A percentile compares a stretch with the other conserved stretches of the same genome.
Evolutionary conservation across 2,329 filamentous ascomycete species (phyloP).

Genomic region (Aspergillus phoenicis): DNA sequence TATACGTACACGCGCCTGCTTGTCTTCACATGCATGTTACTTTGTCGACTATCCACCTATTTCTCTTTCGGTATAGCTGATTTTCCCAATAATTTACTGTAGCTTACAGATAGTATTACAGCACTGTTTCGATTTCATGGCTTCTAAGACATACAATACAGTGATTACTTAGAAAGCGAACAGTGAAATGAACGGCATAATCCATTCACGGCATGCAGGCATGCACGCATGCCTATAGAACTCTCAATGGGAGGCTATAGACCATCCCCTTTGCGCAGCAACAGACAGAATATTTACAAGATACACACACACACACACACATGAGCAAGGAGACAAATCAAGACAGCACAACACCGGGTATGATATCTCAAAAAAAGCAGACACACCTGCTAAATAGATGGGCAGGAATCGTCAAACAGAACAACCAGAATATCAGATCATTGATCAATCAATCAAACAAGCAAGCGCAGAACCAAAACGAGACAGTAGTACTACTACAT

Average conservation of each 20-base stretch:
- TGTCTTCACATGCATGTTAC: not conserved
- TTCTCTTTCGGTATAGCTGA: too few species aligned
- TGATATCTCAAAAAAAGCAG: conserved; percentile 4
- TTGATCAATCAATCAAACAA: not conserved
- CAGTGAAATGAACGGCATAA: not conserved
- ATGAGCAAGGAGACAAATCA: not conserved
- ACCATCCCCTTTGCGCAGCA: not conserved
- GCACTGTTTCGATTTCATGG: not conserved
- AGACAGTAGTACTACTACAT: not conserved
- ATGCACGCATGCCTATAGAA: conserved; percentile 3
- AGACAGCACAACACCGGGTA: conserved; percentile 3
- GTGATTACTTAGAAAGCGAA: not conserved
- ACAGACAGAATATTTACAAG: conserved; percentile 2
- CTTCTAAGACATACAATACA: not conserved
- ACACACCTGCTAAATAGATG: conserved; percentile 1
- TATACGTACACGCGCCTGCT: not conserved
- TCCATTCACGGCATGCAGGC: conserved; percentile 1
- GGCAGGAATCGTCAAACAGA: not conserved
- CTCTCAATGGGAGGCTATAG: not conserved
- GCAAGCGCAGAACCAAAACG: not conserved
- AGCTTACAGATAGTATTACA: too few species aligned
- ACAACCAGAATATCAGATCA: not conserved
- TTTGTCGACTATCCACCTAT: not conserved
- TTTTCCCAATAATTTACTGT: too few species aligned
- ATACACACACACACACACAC: not conserved